A percentile compares a stretch with the other conserved stretches of the same genome.
Evolutionary conservation across 108 stramenopile genomes (phyloP).

Genomic region (Cyclotella kingstonii): DNA sequence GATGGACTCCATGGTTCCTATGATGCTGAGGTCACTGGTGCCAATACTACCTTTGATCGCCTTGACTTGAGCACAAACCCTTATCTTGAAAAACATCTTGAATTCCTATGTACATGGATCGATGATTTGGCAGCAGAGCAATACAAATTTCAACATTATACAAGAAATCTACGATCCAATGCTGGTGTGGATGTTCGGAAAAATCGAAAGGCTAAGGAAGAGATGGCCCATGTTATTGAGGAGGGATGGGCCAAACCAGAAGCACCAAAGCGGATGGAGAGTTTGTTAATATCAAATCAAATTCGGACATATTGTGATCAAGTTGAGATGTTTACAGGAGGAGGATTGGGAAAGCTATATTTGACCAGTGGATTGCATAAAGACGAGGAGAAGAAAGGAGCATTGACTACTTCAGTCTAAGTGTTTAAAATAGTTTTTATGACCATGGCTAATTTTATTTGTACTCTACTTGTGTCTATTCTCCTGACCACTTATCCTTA

Average conservation of each 20-base stretch:
- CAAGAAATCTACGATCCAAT: constrained; percentile 51
- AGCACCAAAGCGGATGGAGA: constrained; percentile 85
- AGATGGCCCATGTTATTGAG: constrained; percentile 25
- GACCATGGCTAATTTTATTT: no score
- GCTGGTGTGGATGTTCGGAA: constrained; percentile 43
- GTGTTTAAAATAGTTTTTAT: no score
- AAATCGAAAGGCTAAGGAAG: constrained; percentile 53
- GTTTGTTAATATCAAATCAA: constrained; percentile 90
- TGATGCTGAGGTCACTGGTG: constrained; percentile 21
- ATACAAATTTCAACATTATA: constrained; percentile 83
- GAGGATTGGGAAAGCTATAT: constrained; percentile 87
- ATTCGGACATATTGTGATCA: constrained; percentile 91
- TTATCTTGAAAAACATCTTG: constrained; percentile 94
- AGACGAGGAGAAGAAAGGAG: constrained; percentile 46
- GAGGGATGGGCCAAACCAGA: constrained; percentile 61
- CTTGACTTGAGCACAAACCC: constrained; percentile 92
- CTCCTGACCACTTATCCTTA: no score
- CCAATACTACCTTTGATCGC: constrained; percentile 75
- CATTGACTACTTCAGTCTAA: no score
- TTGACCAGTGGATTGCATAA: constrained; percentile 87
- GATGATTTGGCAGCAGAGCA: constrained; percentile 93
- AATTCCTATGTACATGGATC: constrained; percentile 92
- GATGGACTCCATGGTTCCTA: constrained; percentile 52
- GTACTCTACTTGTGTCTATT: no score
- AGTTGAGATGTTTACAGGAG: constrained; percentile 87